Evolutionary conservation across 306 rosid species (phyloP).

Genomic region (Fragaria nilgerrensis): DNA sequence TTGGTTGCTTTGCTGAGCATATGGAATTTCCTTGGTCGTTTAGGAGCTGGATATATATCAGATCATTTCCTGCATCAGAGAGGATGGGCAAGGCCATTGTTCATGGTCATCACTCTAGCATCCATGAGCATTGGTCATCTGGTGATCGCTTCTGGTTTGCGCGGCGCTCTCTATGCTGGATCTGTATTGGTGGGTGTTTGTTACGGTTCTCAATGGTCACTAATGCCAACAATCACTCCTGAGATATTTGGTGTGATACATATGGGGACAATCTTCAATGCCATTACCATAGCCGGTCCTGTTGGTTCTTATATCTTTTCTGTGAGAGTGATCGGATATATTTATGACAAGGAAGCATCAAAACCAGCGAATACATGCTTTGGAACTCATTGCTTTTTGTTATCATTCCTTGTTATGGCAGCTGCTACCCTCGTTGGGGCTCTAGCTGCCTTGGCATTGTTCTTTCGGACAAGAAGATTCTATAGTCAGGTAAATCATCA

Average conservation of each 20-base stretch:
- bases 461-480: constrained; percentile 49
- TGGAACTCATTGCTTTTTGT: constrained; percentile 54
- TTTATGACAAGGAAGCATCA: constrained; percentile 31
- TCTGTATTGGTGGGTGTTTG: constrained; percentile 25
- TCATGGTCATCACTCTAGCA: constrained; percentile 32
- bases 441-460: constrained; percentile 47
- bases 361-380: constrained; percentile 34
- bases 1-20: constrained; percentile 33
- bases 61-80: constrained; percentile 18
- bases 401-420: constrained; percentile 56
- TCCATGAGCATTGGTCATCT: constrained; percentile 23
- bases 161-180: constrained; percentile 20
- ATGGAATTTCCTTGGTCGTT: constrained; percentile 34
- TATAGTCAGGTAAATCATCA: constrained; percentile 38
- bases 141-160: constrained; percentile 23
- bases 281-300: constrained; percentile 24
- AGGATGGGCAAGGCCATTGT: constrained; percentile 35
- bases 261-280: constrained; percentile 31
- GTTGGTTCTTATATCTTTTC: constrained; percentile 31
- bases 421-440: constrained; percentile 48
- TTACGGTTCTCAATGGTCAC: constrained; percentile 36
- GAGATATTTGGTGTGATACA: constrained; percentile 32
- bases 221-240: constrained; percentile 31
- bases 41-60: constrained; percentile 27
- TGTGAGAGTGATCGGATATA: constrained; percentile 27